phyloP scores from a whole-genome alignment of 192 early-diverging fungal species.

The Coemansia sp. region DNA sequence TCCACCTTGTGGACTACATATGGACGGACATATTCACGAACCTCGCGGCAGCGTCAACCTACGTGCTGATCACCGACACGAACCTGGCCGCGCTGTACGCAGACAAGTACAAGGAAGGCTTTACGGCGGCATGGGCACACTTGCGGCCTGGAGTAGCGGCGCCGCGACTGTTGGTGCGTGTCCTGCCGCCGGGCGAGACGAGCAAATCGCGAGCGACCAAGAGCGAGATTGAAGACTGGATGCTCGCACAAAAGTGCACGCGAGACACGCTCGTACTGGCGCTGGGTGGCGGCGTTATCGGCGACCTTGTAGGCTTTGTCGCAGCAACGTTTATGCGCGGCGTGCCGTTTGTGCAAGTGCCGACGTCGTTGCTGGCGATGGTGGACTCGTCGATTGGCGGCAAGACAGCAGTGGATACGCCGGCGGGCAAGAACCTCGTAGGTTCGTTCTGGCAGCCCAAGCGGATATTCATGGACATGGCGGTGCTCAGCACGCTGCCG shows the following conservation, averaged over 20 bases:
- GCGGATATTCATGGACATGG: slow-evolving; percentile 89
- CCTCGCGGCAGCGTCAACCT: slow-evolving; percentile 74
- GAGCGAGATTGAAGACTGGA: slow-evolving; percentile 87
- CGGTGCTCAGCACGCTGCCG: slow-evolving; percentile 81
- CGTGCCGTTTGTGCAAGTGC: slow-evolving; percentile 89
- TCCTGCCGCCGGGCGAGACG: slow-evolving; percentile 85
- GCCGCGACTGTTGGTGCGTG: slow-evolving; percentile 68
- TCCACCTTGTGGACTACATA: slow-evolving; percentile 72
- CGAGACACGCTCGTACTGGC: slow-evolving; percentile 91
- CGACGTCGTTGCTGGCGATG: slow-evolving; percentile 95
- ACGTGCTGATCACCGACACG: slow-evolving; percentile 83
- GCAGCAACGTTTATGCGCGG: slow-evolving; percentile 99
- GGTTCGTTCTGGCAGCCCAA: slow-evolving; percentile 96
- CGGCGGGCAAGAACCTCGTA: slow-evolving; percentile 92
- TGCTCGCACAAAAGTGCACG: slow-evolving; percentile 79
- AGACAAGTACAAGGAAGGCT: slow-evolving; percentile 55
- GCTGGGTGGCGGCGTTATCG: slow-evolving; percentile 95
- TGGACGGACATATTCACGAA: slow-evolving; percentile 69
- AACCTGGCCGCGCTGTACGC: slow-evolving; percentile 82
- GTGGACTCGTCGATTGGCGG: slow-evolving; percentile 97
- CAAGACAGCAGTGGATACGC: slow-evolving; percentile 95
- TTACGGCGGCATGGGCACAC: slow-evolving; percentile 50
- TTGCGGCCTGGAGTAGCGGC: slow-evolving; percentile 3
- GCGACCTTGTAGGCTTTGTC: slow-evolving; percentile 94
- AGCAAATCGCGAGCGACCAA: slow-evolving; percentile 87